Conservation (phyloP, 1,284 basidiomycete genomes). For the Ustilago tritici region DNA sequence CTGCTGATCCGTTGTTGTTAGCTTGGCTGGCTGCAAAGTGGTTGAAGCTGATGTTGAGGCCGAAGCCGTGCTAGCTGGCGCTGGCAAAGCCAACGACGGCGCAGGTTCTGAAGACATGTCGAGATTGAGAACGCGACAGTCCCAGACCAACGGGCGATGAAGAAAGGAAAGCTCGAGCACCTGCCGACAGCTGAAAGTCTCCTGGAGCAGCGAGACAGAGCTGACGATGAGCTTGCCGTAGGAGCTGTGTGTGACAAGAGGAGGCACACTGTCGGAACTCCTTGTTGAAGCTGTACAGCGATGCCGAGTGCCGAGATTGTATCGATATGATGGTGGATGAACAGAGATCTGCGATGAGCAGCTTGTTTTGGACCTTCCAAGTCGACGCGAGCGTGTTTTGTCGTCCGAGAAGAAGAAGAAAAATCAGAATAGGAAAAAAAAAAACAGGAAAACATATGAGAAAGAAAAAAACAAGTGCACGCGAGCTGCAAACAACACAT, state of each 20-base stretch:
- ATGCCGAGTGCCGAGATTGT: conserved; percentile 14
- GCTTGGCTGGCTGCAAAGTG: neutral
- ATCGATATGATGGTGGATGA: conserved; percentile 32
- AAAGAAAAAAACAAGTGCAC: neutral
- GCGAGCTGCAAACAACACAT: no score
- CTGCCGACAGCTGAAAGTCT: neutral
- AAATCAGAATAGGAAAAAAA: neutral
- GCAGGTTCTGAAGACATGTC: conserved; percentile 35
- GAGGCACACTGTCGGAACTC: neutral
- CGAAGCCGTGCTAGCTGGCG: conserved; percentile 15
- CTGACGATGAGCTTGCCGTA: neutral
- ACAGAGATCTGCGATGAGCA: conserved; percentile 19
- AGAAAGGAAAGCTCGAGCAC: neutral
- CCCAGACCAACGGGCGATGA: neutral
- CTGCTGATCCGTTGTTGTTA: conserved; percentile 17
- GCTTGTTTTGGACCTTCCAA: conserved; percentile 13
- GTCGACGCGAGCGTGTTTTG: conserved; percentile 13
- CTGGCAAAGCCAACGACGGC: conserved; percentile 32
- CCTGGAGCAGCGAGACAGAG: neutral
- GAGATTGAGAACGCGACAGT: neutral
- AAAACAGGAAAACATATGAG: conserved; percentile 1
- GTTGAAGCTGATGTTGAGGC: conserved; percentile 1
- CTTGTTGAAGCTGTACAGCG: conserved; percentile 17
- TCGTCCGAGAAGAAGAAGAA: conserved; percentile 24
- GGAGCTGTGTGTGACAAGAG: conserved; percentile 1